Evolutionary conservation across 2,329 filamentous ascomycete species (phyloP).

Genomic region (Pseudocercospora ulei): DNA sequence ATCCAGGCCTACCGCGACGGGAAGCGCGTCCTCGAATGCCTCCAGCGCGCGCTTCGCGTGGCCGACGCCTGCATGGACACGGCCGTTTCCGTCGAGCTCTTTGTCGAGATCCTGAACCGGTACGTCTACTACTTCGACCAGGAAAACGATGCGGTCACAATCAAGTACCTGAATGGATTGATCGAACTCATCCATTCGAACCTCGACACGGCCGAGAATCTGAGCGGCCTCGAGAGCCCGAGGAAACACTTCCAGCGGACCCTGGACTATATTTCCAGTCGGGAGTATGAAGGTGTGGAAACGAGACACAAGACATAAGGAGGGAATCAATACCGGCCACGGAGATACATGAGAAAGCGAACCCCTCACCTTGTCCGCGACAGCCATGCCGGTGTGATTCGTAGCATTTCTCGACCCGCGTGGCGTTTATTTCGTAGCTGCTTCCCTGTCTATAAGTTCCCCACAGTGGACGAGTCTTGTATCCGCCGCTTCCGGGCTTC

Average conservation of each 20-base stretch:
- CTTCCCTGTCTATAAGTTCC: slow-evolving; percentile 7
- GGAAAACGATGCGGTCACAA: slow-evolving; percentile 96
- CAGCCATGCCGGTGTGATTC: slow-evolving; percentile 3
- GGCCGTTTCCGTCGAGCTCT: slow-evolving; percentile 89
- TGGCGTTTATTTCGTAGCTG: too few species aligned
- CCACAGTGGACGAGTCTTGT: not conserved
- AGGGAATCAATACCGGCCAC: not conserved
- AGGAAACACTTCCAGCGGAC: slow-evolving; percentile 91
- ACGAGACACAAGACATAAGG: slow-evolving; percentile 47
- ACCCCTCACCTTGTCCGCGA: slow-evolving; percentile 1
- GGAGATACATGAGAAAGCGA: too few species aligned
- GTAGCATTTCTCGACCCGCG: slow-evolving; percentile 1
- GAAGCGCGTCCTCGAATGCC: slow-evolving; percentile 89
- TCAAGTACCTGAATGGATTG: slow-evolving; percentile 92
- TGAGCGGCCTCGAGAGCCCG: slow-evolving; percentile 73
- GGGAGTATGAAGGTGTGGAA: slow-evolving; percentile 88
- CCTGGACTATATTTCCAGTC: slow-evolving; percentile 79
- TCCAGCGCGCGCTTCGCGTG: slow-evolving; percentile 88
- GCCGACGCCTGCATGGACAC: slow-evolving; percentile 99
- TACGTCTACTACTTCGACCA: slow-evolving; percentile 99
- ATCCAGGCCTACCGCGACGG: slow-evolving; percentile 84
- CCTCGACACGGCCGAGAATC: slow-evolving; percentile 74
- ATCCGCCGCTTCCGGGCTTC: not conserved
- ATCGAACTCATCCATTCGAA: slow-evolving; percentile 98
- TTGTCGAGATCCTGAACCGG: slow-evolving; percentile 94